Evolutionary conservation across 306 rosid genomes (phyloP).

Genomic region (Sesbania bispinosa): DNA sequence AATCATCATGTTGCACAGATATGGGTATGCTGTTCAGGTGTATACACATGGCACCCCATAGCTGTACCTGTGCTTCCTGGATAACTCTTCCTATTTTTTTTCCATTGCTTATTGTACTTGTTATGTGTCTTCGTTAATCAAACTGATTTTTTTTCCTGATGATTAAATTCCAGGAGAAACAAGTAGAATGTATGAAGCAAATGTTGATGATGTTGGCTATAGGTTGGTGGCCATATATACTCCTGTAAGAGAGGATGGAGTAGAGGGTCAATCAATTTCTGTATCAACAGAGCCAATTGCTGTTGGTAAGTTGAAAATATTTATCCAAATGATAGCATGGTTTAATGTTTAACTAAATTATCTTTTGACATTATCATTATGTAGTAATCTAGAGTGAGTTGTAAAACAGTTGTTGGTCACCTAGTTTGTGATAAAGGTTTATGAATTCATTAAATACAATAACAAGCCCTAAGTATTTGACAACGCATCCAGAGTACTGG

Average conservation of each 20-base stretch:
- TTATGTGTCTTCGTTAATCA: background rate
- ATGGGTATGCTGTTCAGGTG: background rate
- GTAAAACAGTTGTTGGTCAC: background rate
- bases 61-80: background rate
- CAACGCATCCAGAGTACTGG: background rate
- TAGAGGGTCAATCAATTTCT: constrained; percentile 87
- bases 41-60: background rate
- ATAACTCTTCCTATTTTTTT: background rate
- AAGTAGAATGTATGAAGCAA: constrained; percentile 91
- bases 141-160: background rate
- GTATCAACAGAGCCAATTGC: constrained; percentile 94
- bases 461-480: background rate
- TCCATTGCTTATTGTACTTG: background rate
- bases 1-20: background rate
- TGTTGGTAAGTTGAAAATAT: constrained; percentile 61
- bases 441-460: background rate
- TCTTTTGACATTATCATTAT: too few species aligned
- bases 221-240: constrained; percentile 92
- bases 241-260: constrained; percentile 93
- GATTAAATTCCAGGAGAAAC: constrained; percentile 70
- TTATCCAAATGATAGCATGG: background rate
- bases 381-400: background rate
- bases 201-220: constrained; percentile 95
- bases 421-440: background rate
- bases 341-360: constrained; percentile 4